Conservation (phyloP, 2,329 filamentous ascomycete genomes). For the Trichoderma brevicompactum region DNA sequence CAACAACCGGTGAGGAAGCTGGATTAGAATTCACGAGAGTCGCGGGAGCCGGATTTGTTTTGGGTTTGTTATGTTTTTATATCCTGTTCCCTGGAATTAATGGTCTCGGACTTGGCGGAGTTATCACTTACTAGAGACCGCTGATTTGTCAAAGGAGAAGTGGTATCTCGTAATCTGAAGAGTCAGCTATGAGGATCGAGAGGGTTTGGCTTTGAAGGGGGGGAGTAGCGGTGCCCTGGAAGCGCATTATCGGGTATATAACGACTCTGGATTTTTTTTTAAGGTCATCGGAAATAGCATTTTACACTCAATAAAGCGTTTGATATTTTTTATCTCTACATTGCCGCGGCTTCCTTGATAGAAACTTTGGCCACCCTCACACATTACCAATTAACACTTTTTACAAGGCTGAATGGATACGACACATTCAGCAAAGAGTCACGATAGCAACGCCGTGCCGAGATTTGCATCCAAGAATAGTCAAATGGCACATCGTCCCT, state of each 20-base stretch:
- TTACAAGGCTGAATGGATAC: too few species aligned
- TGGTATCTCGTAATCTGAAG: not conserved
- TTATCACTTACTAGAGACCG: not conserved
- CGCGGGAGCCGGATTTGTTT: not conserved
- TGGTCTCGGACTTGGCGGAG: not conserved
- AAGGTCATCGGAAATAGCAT: constrained; percentile 13
- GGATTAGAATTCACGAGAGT: not conserved
- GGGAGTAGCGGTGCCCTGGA: not conserved
- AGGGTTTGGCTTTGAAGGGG: not conserved
- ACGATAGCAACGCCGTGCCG: not conserved
- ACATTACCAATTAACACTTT: too few species aligned
- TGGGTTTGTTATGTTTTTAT: not conserved
- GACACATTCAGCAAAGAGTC: too few species aligned
- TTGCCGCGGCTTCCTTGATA: not conserved
- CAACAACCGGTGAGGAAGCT: not conserved
- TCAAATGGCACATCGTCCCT: not conserved
- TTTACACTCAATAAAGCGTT: constrained; percentile 22
- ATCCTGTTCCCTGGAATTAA: not conserved
- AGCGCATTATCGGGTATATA: constrained; percentile 2
- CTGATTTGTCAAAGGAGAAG: not conserved
- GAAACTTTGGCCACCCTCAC: too few species aligned
- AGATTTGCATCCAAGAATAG: not conserved
- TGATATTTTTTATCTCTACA: not conserved
- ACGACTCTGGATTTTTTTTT: constrained; percentile 8
- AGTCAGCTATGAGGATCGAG: not conserved